phyloP scores from a whole-genome alignment of 192 early-diverging fungal species.

The Backusella westeae region DNA sequence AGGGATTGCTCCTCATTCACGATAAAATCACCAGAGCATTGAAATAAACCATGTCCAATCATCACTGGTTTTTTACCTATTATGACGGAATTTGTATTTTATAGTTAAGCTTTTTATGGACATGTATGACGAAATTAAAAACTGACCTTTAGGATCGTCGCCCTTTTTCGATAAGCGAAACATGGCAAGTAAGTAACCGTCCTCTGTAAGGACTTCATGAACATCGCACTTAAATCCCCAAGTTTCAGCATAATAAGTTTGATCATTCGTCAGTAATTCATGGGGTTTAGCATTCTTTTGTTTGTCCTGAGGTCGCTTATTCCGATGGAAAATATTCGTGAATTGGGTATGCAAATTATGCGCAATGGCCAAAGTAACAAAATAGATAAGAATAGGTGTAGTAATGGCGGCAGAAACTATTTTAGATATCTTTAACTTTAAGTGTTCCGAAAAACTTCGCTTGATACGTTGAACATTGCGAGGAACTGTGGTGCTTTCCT shows the following conservation, averaged over 20 bases:
- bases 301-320: not conserved
- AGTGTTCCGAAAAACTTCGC: not conserved
- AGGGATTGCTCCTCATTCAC: constrained; percentile 73
- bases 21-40: constrained; percentile 87
- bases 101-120: not conserved
- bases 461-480: not conserved
- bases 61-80: constrained; percentile 62
- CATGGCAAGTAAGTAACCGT: constrained; percentile 25
- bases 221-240: constrained; percentile 26
- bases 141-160: not conserved
- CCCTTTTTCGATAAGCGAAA: constrained; percentile 13
- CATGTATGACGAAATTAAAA: not conserved
- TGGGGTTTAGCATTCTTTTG: not conserved
- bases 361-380: not conserved
- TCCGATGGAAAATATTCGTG: not conserved
- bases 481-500: not conserved
- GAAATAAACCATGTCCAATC: constrained; percentile 93
- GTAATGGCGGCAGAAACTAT: not conserved
- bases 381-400: not conserved
- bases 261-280: constrained; percentile 24
- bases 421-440: not conserved
- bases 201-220: constrained; percentile 19
- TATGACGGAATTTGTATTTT: not conserved
- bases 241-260: constrained; percentile 16
- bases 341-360: not conserved